A percentile compares a stretch with the other conserved stretches of the same genome.
Conservation (phyloP, 2,329 filamentous ascomycete species). For the Fusarium sp. region DNA sequence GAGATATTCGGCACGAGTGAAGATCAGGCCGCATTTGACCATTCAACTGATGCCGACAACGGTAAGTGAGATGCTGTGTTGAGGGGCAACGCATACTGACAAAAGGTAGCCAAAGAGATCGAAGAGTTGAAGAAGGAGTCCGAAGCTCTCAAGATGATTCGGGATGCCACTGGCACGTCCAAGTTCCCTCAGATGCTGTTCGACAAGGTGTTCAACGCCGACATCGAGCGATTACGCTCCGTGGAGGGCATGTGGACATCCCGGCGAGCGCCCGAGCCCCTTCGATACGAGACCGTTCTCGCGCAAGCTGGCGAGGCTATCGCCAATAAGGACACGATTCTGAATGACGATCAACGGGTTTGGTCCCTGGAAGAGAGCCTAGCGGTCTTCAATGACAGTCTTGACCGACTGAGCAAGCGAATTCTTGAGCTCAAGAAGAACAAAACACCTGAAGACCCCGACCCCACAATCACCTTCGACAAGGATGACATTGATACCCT, state of each 20-base stretch:
- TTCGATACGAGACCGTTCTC: slow-evolving; percentile 75
- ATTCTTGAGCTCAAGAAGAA: slow-evolving; percentile 71
- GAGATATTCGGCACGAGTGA: slow-evolving; percentile 95
- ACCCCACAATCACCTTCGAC: slow-evolving; percentile 85
- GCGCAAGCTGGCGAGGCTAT: slow-evolving; percentile 62
- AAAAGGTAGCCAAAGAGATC: slow-evolving; percentile 75
- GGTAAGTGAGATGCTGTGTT: slow-evolving; percentile 54
- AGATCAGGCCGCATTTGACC: slow-evolving; percentile 84
- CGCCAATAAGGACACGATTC: slow-evolving; percentile 64
- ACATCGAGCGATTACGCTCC: slow-evolving; percentile 82
- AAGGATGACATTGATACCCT: slow-evolving; percentile 97
- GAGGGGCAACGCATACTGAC: slow-evolving; percentile 10
- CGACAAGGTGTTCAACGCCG: slow-evolving; percentile 89
- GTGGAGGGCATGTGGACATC: slow-evolving; percentile 99
- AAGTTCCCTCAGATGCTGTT: slow-evolving; percentile 86
- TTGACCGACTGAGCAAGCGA: slow-evolving; percentile 80
- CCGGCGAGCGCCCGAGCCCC: slow-evolving; percentile 76
- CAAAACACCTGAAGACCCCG: slow-evolving; percentile 60
- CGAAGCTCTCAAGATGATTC: slow-evolving; percentile 83
- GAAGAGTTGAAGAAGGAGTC: slow-evolving; percentile 87
- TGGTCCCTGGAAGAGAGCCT: slow-evolving; percentile 91
- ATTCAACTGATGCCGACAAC: slow-evolving; percentile 84
- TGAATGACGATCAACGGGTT: slow-evolving; percentile 76
- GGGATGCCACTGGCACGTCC: slow-evolving; percentile 80
- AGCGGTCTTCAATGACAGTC: slow-evolving; percentile 85